Conservation (phyloP, 2,329 filamentous ascomycete genomes). For the Periglandula ipomoeae region DNA sequence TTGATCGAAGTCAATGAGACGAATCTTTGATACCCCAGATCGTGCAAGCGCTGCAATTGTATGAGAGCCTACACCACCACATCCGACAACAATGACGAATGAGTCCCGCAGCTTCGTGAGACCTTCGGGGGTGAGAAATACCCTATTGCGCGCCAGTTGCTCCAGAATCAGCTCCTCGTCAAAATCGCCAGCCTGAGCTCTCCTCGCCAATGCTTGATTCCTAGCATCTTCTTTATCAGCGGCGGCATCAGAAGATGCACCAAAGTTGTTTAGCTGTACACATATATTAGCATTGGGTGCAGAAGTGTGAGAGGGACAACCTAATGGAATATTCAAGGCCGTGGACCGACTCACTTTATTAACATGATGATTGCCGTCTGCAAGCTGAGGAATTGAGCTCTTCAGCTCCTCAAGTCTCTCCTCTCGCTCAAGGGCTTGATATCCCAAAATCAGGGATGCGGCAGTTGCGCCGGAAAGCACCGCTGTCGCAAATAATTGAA, state of each 20-base stretch:
- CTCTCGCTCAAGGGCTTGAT: slow-evolving; percentile 48
- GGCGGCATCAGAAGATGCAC: slow-evolving; percentile 37
- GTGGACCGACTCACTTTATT: slow-evolving; percentile 18
- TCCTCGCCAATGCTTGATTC: slow-evolving; percentile 47
- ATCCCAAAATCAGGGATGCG: slow-evolving; percentile 51
- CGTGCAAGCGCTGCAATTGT: slow-evolving; percentile 77
- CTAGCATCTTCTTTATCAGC: slow-evolving; percentile 53
- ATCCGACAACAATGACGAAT: slow-evolving; percentile 84
- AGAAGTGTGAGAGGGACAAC: neutral
- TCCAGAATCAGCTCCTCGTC: slow-evolving; percentile 81
- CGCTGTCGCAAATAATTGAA: slow-evolving; percentile 64
- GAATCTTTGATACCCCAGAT: slow-evolving; percentile 79
- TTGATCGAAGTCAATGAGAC: slow-evolving; percentile 95
- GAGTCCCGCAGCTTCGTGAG: slow-evolving; percentile 69
- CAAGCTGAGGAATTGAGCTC: slow-evolving; percentile 41
- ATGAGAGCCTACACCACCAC: slow-evolving; percentile 91
- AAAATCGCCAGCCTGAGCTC: slow-evolving; percentile 54
- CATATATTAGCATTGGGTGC: neutral
- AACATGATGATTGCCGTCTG: slow-evolving; percentile 12
- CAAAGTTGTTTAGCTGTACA: slow-evolving; percentile 50
- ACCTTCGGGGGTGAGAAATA: slow-evolving; percentile 79
- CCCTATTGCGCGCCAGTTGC: slow-evolving; percentile 85
- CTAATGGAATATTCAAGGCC: neutral
- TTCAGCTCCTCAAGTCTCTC: slow-evolving; percentile 49
- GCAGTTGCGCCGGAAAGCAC: slow-evolving; percentile 53